Conservation (phyloP, 2,329 filamentous ascomycete genomes). For the Didymella lethalis region DNA sequence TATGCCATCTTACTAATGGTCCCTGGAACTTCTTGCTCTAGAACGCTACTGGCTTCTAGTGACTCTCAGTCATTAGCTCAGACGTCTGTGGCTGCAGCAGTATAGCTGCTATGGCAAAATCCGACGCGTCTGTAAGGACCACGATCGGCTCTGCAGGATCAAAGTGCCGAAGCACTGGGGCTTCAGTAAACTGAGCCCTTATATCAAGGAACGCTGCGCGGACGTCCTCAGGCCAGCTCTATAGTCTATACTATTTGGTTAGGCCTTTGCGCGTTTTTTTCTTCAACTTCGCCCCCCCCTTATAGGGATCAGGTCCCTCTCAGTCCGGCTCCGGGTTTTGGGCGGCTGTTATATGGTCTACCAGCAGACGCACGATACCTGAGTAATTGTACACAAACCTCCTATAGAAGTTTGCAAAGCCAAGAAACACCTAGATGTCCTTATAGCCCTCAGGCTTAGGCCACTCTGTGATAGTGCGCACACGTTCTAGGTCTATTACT, state of each 20-base stretch:
- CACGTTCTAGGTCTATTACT: too few relatives aligned
- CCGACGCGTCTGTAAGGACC: too few relatives aligned
- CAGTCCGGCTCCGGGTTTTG: too few relatives aligned
- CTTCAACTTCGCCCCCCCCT: too few relatives aligned
- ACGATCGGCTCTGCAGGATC: too few relatives aligned
- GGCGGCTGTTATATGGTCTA: background rate
- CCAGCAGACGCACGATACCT: background rate
- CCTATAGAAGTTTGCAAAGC: background rate
- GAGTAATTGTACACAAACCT: background rate
- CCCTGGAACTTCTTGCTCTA: slow-evolving; percentile 4
- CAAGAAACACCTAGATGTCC: background rate
- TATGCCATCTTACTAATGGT: slow-evolving; percentile 8
- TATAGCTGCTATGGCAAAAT: slow-evolving; percentile 2
- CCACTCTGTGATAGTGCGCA: background rate
- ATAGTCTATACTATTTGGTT: too few relatives aligned
- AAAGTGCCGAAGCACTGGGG: too few relatives aligned
- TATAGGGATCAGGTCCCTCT: too few relatives aligned
- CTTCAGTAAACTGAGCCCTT: too few relatives aligned
- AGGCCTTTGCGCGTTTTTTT: too few relatives aligned
- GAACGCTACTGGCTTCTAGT: slow-evolving; percentile 11
- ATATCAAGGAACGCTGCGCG: too few relatives aligned
- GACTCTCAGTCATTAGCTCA: background rate
- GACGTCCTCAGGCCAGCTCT: too few relatives aligned
- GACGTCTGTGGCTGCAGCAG: slow-evolving; percentile 1
- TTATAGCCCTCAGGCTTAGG: background rate